Base-by-base conservation (phyloP, 768 basidiomycete species). In the Dioszegia hungarica region DNA sequence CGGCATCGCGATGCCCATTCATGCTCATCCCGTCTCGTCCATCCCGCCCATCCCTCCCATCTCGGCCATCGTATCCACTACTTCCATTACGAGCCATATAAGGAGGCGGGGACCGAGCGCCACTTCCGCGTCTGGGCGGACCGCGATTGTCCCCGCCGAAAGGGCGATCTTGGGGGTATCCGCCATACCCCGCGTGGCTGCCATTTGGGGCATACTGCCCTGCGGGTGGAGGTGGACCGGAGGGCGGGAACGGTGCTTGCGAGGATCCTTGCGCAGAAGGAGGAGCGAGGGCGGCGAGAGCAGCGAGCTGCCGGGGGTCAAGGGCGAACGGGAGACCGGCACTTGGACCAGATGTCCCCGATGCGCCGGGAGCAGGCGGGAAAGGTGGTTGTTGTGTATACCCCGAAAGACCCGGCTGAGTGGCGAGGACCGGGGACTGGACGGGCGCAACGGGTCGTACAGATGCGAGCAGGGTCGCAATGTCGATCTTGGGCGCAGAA, bases 391-490 rank as follows among this genome's bases (percentile, higher is more conserved):
- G 20, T 15, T 43, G 41, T 22, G 25, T n/a, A 29, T 27, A 51
- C 3, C 25, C 34, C 22, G 9, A n/a, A 3, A 27, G 31, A 22
- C 33, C 27, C 5, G 49, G 31, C 22, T 39, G 33, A 37, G 49
- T 12, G 38, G 39, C 27, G 34, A 15, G 6, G 34, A 24, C 5
- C 17, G 15, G 29, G 5, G 25, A 9, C 45, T 31, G 28, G 11
- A 14, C 3, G 25, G 8, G 4, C 17, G 28, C 45, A 44, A 40
- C 20, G 27, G 56, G 41, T 62, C 60, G 6, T 36, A 57, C 19
- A 54, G 59, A 31, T 8, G 69, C 69, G 19, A 71, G 48, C 34
- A 72, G 56, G 14, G 70, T 56, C 12, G 70, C 66, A 14, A 72
- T 47, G 25, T 71, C 66, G 5, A 69, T 22, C 14, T 31, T 36